These are phyloP conservation scores for Boletus subcaerulescens DNA, from an alignment of 768 basidiomycete species.

Conservation along the genomic window DNA sequence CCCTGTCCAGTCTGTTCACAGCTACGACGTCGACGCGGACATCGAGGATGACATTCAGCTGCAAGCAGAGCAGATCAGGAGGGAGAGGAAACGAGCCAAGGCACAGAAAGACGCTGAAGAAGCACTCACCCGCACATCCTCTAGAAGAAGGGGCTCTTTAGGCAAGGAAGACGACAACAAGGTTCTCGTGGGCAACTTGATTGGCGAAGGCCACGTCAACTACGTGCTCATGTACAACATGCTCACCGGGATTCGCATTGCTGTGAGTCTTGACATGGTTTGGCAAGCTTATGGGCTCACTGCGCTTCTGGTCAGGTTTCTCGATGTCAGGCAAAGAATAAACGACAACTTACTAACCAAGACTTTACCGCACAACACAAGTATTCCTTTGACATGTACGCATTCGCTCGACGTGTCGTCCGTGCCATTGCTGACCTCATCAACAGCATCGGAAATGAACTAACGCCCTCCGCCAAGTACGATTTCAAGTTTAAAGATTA, in stretches of 20 bases:
- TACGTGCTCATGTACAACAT: constrained; percentile 99
- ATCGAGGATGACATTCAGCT: constrained; percentile 66
- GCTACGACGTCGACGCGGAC: constrained; percentile 37
- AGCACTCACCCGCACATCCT: constrained; percentile 40
- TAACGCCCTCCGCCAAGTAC: constrained; percentile 96
- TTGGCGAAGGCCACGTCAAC: constrained; percentile 98
- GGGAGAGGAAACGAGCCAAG: constrained; percentile 77
- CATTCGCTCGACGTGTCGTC: constrained; percentile 3
- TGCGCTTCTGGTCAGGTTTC: constrained; percentile 62
- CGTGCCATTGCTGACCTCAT: constrained; percentile 1
- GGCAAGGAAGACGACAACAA: constrained; percentile 43
- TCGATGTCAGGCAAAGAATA: constrained; percentile 93
- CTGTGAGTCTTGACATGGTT: constrained; percentile 47
- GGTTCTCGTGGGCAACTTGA: constrained; percentile 89
- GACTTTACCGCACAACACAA: constrained; percentile 91
- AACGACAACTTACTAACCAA: constrained; percentile 75
- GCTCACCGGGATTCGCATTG: constrained; percentile 97
- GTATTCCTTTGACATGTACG: constrained; percentile 95
- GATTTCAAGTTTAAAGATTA: constrained; percentile 99
- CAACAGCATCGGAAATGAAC: constrained; percentile 87
- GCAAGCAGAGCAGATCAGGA: constrained; percentile 84
- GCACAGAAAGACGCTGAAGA: constrained; percentile 62
- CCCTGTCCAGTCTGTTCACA: constrained; percentile 31
- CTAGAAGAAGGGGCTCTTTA: constrained; percentile 21
- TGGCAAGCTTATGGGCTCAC: constrained; percentile 2